Evolutionary conservation across 768 basidiomycete genomes (phyloP), one percentile per base, ranked within the genome.

Genomic region (Tricholoma flavovirens): DNA sequence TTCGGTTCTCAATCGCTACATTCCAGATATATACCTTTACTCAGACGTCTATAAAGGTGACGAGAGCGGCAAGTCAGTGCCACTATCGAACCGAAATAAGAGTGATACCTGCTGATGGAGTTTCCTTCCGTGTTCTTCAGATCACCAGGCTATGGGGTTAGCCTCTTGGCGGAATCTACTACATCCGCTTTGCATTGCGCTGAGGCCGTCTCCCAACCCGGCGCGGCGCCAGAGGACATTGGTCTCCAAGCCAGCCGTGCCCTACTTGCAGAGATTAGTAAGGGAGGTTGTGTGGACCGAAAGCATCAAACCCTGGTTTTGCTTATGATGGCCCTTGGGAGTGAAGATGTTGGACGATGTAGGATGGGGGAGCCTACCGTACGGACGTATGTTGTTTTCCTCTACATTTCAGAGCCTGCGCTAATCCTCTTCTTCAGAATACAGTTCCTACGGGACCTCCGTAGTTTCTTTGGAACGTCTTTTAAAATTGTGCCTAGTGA

Each of bases 1-100:
- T 36, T 94, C 92, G 2, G 79, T 99, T 21, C 77, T 99, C 43
- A 98, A 98, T 69, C 88, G 94, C 4, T 97, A 90, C 69, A 97
- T 98, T 56, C 96, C 97, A 35, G 97, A 99, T 68, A 94, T 98
- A 26, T 98, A 98, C 72, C 83, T 99, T 36, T 96, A 98, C 69
- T 96, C 97, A 3, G 97, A 99, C 60, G 94, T 98, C 21, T 98
- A 97, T 74, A 96, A 97, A 69, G 95, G 95, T 6, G 90, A 92
- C 15, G 97, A 98, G 59, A 94, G 93, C 61, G 96, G 96, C 70
- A 98, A 93, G 95, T 95, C 62, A 59, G 93, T 36, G 5, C n/a
- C 52, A 38, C 33, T 35, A 29, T 22, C 22, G 22, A 9, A 24
- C 3, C 12, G 43, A 24, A 4, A 12, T 24, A 14, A 36, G 4